phyloP scores from a whole-genome alignment of 805 yeast species.

The Suhomyces xylopsoci region DNA sequence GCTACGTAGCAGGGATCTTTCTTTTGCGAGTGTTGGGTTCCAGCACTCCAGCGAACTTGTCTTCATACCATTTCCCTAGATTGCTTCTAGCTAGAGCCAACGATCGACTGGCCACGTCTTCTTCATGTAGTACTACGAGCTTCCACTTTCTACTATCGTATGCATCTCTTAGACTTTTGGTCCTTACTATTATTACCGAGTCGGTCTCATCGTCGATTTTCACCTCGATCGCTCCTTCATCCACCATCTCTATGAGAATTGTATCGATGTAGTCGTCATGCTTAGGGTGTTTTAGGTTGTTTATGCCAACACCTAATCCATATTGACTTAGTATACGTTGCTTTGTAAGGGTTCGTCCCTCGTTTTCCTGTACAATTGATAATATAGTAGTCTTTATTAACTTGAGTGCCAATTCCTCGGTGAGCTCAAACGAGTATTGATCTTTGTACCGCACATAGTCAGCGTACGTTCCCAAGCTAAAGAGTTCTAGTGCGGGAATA shows the following conservation, averaged over 20 bases:
- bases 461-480: conserved; percentile 33
- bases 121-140: conserved; percentile 23
- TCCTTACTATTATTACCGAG: conserved; percentile 14
- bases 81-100: conserved; percentile 15
- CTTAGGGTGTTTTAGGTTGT: conserved; percentile 9
- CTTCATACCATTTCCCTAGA: conserved; percentile 23
- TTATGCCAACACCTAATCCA: conserved; percentile 9
- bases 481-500: conserved; percentile 30
- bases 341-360: conserved; percentile 14
- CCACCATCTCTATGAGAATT: conserved; percentile 24
- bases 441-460: conserved; percentile 20
- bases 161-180: conserved; percentile 28
- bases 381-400: conserved; percentile 28
- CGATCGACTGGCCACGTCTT: conserved; percentile 20
- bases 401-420: conserved; percentile 11
- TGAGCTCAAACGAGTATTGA: conserved; percentile 6
- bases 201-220: conserved; percentile 27
- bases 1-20: conserved; percentile 5
- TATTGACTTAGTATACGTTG: conserved; percentile 14
- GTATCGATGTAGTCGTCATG: conserved; percentile 13
- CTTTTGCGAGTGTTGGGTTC: conserved; percentile 9
- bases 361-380: conserved; percentile 20
- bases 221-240: conserved; percentile 19
- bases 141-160: conserved; percentile 20
- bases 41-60: neutral